Evolutionary conservation across 2,329 filamentous ascomycete genomes (phyloP), one percentile per base, ranked within the genome.

Genomic region (Apiospora saccharicola): DNA sequence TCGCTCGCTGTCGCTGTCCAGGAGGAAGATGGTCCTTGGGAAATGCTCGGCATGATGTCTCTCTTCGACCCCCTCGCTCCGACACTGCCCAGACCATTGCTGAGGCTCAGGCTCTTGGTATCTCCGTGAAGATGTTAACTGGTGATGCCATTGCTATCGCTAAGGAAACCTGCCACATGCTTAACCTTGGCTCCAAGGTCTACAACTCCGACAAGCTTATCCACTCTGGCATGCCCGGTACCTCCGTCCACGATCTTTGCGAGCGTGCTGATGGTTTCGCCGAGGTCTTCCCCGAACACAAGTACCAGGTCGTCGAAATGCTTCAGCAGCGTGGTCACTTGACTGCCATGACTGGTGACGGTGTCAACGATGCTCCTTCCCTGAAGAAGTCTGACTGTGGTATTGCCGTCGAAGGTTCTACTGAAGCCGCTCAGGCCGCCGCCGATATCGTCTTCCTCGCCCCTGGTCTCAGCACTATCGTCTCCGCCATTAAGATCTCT

Each of bases 301-400:
- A 93, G 85, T 92, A 92, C 85, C 89, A 92, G 84, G 91, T 93
- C 83, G 90, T 93, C 79, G 91, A 92, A 82, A 92, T 92, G 90
- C 84, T 93, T 72, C 91, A 93, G 83, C 90, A 92, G 83, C 88
- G 90, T 84, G 90, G 90, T 82, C 90, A 92, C 81, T 86, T 93
- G 83, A 92, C 90, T 81, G 91, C 91, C 82, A 93, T 93, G 91
- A 93, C 91, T 86, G 90, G 90, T 85, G 90, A 92, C 80, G 90
- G 88, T 89, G 90, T 92, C 79, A 92, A 91, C 84, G 90, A 91
- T 77, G 90, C 90, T 82, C 90, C 90, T 71, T 91, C 90, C 68
- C 86, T 92, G 76, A 92, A 92, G 88, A 92, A 92, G 84, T 89
- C 90, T 73, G 90, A 92, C 81, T 91, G 90, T 78, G 90, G 90